Evolutionary conservation across 1,139 yeast genomes (phyloP).

Genomic region (Scheffersomyces segobiensis): DNA sequence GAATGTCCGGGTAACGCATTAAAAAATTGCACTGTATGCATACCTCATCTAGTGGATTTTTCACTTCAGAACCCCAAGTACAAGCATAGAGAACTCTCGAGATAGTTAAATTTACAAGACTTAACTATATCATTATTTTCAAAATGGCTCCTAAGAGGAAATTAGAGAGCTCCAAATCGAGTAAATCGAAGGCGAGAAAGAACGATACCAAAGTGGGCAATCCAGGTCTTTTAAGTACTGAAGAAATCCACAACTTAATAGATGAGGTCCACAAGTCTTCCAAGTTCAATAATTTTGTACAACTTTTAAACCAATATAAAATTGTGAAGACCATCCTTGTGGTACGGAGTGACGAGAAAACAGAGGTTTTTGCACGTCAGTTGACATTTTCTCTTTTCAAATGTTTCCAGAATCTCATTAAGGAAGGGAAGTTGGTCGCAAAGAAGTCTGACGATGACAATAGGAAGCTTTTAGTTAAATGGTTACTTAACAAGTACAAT

Average conservation of each 20-base stretch:
- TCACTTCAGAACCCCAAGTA: not conserved
- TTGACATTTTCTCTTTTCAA: constrained; percentile 54
- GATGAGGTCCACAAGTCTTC: constrained; percentile 27
- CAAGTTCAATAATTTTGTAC: constrained; percentile 53
- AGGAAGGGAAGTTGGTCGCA: constrained; percentile 45
- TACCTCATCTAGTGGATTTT: constrained; percentile 1
- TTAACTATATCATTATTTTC: not conserved
- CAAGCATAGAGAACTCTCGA: not conserved
- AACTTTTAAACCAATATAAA: constrained; percentile 41
- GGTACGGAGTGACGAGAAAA: constrained; percentile 20
- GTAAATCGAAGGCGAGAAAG: constrained; percentile 3
- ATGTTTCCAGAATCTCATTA: constrained; percentile 57
- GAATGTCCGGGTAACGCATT: constrained; percentile 1
- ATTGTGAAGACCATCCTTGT: constrained; percentile 21
- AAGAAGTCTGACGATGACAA: constrained; percentile 45
- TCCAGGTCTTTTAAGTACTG: constrained; percentile 16
- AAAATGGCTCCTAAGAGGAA: constrained; percentile 21
- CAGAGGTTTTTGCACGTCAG: constrained; percentile 44
- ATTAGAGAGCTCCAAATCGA: constrained; percentile 1
- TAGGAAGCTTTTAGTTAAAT: constrained; percentile 49
- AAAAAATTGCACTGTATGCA: constrained; percentile 14
- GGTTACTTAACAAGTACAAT: constrained; percentile 65
- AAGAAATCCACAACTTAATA: constrained; percentile 33
- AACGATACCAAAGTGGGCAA: not conserved
- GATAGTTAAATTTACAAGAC: not conserved